These are phyloP conservation scores for Nepenthes gracilis DNA, from an alignment of 148 eudicot species.

Conservation along the genomic window DNA sequence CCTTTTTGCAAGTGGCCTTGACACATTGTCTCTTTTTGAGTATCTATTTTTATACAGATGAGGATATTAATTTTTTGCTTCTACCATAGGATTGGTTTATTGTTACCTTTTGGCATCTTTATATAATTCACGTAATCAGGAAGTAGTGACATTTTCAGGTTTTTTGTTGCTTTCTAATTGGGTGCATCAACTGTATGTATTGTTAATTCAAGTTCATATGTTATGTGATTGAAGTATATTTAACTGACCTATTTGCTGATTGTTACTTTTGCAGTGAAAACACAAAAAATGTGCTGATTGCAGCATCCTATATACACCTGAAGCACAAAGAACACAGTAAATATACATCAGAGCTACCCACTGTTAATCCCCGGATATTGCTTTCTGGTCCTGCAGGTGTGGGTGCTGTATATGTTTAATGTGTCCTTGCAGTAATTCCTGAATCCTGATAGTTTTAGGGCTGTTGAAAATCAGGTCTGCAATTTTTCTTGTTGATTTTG, in stretches of 20 bases:
- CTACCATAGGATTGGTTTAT: too few species aligned
- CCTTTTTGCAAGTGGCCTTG: too few species aligned
- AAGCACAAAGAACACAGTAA: constrained; percentile 78
- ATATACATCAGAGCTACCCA: constrained; percentile 66
- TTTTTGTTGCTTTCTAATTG: too few species aligned
- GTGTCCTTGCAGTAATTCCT: background rate
- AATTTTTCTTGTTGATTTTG: constrained; percentile 7
- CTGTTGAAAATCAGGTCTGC: constrained; percentile 7
- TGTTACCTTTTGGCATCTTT: too few species aligned
- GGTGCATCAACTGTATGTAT: too few species aligned
- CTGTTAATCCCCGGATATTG: constrained; percentile 80
- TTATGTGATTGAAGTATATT: too few species aligned
- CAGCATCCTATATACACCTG: constrained; percentile 82
- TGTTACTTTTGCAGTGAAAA: constrained; percentile 55
- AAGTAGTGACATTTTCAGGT: too few species aligned
- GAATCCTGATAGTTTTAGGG: background rate
- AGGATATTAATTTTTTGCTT: too few species aligned
- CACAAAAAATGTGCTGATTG: constrained; percentile 77
- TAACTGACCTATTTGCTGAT: constrained; percentile 1
- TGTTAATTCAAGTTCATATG: too few species aligned
- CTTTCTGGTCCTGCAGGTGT: constrained; percentile 96
- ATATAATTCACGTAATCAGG: too few species aligned
- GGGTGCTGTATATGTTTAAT: constrained; percentile 1
- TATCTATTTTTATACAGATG: too few species aligned
- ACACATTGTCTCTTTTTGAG: too few species aligned